phyloP scores from a whole-genome alignment of 176 grass and related monocot genomes.

The Microstegium vimineum region DNA sequence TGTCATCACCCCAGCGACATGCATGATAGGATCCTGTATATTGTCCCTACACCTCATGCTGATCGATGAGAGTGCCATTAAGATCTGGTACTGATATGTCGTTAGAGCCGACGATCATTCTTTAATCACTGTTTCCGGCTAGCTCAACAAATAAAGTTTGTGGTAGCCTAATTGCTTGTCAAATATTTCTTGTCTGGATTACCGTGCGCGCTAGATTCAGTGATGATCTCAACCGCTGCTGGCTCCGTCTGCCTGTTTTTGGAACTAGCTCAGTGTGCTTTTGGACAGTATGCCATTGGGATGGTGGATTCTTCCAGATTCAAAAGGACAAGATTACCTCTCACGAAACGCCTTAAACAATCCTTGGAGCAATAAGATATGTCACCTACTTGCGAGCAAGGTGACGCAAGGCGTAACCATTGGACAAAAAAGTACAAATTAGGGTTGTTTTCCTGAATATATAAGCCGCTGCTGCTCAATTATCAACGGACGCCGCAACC shows the following conservation, averaged over 20 bases:
- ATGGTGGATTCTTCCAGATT: constrained; percentile 39
- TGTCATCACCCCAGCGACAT: background rate
- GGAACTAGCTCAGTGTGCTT: background rate
- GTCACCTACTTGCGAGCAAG: background rate
- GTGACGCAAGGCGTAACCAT: constrained; percentile 24
- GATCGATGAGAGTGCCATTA: background rate
- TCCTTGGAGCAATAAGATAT: constrained; percentile 18
- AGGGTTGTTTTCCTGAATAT: constrained; percentile 25
- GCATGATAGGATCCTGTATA: background rate
- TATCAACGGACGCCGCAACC: constrained; percentile 12
- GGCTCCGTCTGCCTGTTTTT: too few species aligned
- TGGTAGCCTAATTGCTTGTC: background rate
- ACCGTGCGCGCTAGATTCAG: too few species aligned
- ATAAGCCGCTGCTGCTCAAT: constrained; percentile 18
- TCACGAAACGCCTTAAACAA: constrained; percentile 15
- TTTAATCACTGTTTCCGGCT: background rate
- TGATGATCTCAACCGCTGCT: background rate
- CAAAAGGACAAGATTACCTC: constrained; percentile 37
- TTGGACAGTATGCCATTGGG: background rate
- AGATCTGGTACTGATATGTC: constrained; percentile 3
- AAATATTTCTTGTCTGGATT: too few species aligned
- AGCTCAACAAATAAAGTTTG: background rate
- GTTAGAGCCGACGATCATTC: background rate
- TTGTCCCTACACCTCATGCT: background rate
- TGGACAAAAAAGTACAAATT: constrained; percentile 27